Evolutionary conservation across 192 early-diverging fungal species (phyloP).

Genomic region (Umbelopsis sp.): DNA sequence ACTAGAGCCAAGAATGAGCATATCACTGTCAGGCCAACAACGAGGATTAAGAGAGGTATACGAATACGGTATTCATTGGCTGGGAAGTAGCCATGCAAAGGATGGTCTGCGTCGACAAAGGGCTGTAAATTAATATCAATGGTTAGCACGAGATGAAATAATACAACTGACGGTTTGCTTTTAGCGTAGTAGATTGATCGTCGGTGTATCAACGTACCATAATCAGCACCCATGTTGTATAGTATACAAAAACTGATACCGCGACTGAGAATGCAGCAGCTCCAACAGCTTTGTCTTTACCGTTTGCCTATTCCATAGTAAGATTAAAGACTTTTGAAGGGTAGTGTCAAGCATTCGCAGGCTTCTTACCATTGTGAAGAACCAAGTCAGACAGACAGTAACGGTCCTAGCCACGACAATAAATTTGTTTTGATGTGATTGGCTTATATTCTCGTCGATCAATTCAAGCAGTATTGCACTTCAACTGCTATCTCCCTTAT

Average conservation of each 20-base stretch:
- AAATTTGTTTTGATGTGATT: conserved; percentile 15
- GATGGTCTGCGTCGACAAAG: conserved; percentile 79
- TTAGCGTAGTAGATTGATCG: neutral
- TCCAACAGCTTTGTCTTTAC: conserved; percentile 81
- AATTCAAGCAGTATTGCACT: neutral
- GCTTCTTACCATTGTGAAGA: neutral
- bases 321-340: neutral
- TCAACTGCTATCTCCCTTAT: neutral
- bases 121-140: conserved; percentile 51
- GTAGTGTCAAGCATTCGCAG: neutral
- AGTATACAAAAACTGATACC: conserved; percentile 81
- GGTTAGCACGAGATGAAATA: neutral
- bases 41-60: conserved; percentile 80
- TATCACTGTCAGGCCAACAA: conserved; percentile 76
- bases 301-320: conserved; percentile 38
- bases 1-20: conserved; percentile 81
- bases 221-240: conserved; percentile 87
- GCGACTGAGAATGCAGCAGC: conserved; percentile 70
- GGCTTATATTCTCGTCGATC: neutral
- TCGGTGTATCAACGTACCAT: conserved; percentile 56
- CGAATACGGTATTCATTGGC: conserved; percentile 85
- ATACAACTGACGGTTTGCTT: neutral
- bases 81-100: conserved; percentile 77
- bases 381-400: neutral
- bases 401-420: neutral